phyloP scores from a whole-genome alignment of 2,329 filamentous ascomycete genomes.

The Fusarium floridanum region DNA sequence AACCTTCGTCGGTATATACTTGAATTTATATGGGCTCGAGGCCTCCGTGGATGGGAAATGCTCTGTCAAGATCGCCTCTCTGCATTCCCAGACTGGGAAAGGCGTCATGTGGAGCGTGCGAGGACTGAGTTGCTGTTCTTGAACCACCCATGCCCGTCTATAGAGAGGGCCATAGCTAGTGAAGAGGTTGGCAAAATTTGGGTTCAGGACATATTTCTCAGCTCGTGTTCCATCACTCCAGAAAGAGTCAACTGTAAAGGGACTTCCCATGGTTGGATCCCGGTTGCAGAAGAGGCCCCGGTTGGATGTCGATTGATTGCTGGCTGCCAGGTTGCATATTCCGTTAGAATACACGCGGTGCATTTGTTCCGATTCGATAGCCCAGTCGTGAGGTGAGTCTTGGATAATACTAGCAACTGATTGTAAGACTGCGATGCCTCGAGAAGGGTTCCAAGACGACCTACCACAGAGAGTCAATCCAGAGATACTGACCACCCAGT shows the following conservation, averaged over 20 bases:
- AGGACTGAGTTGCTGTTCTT: background rate
- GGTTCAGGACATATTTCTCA: background rate
- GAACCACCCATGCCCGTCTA: background rate
- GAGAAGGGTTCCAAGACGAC: background rate
- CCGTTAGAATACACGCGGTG: background rate
- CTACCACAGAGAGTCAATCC: background rate
- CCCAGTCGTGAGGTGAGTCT: background rate
- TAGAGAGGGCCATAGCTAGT: background rate
- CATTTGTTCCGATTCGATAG: background rate
- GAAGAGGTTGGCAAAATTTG: background rate
- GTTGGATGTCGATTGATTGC: background rate
- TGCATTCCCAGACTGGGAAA: background rate
- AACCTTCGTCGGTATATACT: background rate
- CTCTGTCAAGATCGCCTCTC: background rate
- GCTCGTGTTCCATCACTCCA: background rate
- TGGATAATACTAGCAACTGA: background rate
- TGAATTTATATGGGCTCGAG: background rate
- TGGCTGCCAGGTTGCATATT: background rate
- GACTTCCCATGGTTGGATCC: background rate
- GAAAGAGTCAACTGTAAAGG: background rate
- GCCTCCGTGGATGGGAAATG: background rate
- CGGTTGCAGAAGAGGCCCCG: background rate
- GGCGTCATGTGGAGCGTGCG: background rate
- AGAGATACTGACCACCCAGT: background rate
- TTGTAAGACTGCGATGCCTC: background rate